Conservation (phyloP, 2,329 filamentous ascomycete genomes). For the Trichothecium roseum region DNA sequence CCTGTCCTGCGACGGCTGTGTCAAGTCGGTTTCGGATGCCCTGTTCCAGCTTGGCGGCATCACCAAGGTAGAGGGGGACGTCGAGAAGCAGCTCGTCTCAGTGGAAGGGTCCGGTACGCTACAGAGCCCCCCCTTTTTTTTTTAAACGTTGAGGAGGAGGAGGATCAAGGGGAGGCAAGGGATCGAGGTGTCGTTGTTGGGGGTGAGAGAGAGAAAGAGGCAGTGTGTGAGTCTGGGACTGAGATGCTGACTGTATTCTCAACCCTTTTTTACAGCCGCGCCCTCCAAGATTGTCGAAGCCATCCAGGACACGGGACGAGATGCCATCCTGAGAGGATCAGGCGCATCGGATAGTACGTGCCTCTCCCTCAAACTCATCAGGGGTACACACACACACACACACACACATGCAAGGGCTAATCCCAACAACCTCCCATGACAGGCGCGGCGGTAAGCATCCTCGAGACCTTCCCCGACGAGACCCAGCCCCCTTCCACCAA, state of each 20-base stretch:
- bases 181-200: not conserved
- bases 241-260: too few species aligned
- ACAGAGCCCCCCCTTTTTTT: too few species aligned
- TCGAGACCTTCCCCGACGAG: slow-evolving; percentile 68
- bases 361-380: too few species aligned
- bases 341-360: slow-evolving; percentile 72
- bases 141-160: too few species aligned
- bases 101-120: slow-evolving; percentile 68
- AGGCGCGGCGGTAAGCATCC: slow-evolving; percentile 86
- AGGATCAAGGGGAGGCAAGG: not conserved
- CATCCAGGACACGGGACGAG: slow-evolving; percentile 81
- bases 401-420: too few species aligned
- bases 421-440: not conserved
- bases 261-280: slow-evolving; percentile 46
- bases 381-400: too few species aligned
- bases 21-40: slow-evolving; percentile 74
- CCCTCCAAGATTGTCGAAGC: slow-evolving; percentile 83
- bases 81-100: slow-evolving; percentile 73
- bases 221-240: not conserved
- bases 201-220: not conserved
- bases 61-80: slow-evolving; percentile 68
- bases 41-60: slow-evolving; percentile 72
- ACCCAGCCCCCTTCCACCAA: slow-evolving; percentile 31
- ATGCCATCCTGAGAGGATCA: slow-evolving; percentile 87
- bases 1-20: slow-evolving; percentile 81